Evolutionary conservation across 2,329 filamentous ascomycete genomes (phyloP), one percentile per base, ranked within the genome.

Genomic region (Ascochyta rabiei): DNA sequence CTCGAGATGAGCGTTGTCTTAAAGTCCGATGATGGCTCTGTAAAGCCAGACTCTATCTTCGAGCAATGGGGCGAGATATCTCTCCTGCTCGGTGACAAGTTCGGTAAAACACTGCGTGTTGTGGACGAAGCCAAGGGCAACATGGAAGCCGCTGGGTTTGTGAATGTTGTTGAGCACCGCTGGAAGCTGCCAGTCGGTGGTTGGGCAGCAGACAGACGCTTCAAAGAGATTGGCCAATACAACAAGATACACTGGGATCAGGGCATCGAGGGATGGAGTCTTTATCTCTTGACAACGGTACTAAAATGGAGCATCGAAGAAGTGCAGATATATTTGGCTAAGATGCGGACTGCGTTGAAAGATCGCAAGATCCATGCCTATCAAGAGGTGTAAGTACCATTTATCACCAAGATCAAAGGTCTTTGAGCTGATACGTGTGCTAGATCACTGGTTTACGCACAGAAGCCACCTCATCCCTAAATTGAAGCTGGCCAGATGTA

Each of bases 91-190:
- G 73, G 69, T 19, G 64, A 67, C 8, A 59, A 64, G 18, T 69
- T 73, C 41, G 75, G 74, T 1, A 72, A 73, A n/a, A 65, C 71
- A 0, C 61, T 75, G 6, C 64, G 67, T 28, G 69, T 78, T 19
- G 77, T 74, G 33, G 28, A 69, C 28, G 51, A 74, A 12, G 72
- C 78, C 33, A 73, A 76, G 56, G 67, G 74, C 37, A 76, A 78
- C 48, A 75, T 86, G 61, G 69, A 73, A 3, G 79, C 81, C 12
- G 82, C 79, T 0, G 84, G 84, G 0, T 86, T 86, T 57, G 71
- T 76, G 39, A 77, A 84, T 48, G 78, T 86, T 0, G 70, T 70
- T 0, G 79, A 84, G 62, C 70, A 76, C 2, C 62, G 80, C 13
- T 67, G 59, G 57, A 71, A 70, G 45, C 6, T 81, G 76, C 61